Percentiles rank a stretch among this genome's conserved stretches.
Conservation (phyloP, 805 yeast genomes). For the Vanderwaltozyma verrucispora region DNA sequence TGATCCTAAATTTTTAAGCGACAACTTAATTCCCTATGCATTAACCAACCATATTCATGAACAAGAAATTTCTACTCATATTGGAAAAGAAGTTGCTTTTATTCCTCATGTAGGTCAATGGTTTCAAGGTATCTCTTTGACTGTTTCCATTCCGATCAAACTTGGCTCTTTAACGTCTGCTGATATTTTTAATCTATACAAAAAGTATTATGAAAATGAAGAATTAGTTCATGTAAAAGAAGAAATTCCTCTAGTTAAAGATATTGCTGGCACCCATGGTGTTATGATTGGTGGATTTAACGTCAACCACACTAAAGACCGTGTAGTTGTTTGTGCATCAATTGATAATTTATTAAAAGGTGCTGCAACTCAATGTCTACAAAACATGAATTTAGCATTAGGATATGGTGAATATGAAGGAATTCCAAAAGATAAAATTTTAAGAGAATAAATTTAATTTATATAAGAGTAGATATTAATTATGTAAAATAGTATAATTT, state of each 20-base stretch:
- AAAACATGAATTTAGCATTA: slow-evolving; percentile 82
- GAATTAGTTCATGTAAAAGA: slow-evolving; percentile 76
- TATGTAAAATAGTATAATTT: too few relatives aligned
- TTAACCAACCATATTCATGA: slow-evolving; percentile 97
- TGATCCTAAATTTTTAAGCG: slow-evolving; percentile 59
- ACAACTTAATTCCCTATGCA: slow-evolving; percentile 90
- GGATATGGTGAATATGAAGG: slow-evolving; percentile 94
- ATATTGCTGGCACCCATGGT: slow-evolving; percentile 89
- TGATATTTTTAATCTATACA: slow-evolving; percentile 65
- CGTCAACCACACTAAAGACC: slow-evolving; percentile 74
- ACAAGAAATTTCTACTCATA: slow-evolving; percentile 74
- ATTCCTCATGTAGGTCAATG: slow-evolving; percentile 98
- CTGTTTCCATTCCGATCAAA: slow-evolving; percentile 82
- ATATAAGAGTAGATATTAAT: too few relatives aligned
- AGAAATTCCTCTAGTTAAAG: slow-evolving; percentile 87
- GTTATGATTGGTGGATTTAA: slow-evolving; percentile 94
- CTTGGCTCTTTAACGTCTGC: slow-evolving; percentile 58
- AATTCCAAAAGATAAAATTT: slow-evolving; percentile 63
- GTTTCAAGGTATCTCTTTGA: slow-evolving; percentile 97
- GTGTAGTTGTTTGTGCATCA: slow-evolving; percentile 91
- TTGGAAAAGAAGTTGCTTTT: slow-evolving; percentile 75
- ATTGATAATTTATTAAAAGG: slow-evolving; percentile 95
- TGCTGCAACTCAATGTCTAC: slow-evolving; percentile 97
- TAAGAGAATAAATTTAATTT: slow-evolving; percentile 15
- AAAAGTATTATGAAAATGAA: slow-evolving; percentile 81